phyloP scores from a whole-genome alignment of 345 rosid genomes.

The Eucalyptus cloeziana region DNA sequence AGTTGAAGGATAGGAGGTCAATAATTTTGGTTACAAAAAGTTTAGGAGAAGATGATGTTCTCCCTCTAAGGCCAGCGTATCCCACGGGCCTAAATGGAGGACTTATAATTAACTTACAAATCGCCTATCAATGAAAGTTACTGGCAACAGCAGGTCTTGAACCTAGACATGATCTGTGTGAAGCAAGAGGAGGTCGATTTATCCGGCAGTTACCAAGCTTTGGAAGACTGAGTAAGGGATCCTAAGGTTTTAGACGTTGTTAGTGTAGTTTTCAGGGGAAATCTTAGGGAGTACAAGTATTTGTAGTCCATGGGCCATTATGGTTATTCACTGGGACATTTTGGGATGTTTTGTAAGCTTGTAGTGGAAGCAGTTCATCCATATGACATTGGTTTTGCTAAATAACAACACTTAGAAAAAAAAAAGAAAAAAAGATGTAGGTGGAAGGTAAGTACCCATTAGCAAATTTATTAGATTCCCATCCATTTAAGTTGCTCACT shows the following conservation, averaged over 20 bases:
- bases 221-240: not conserved
- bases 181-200: not conserved
- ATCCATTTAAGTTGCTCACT: not conserved
- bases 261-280: not conserved
- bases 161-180: not conserved
- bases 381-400: not conserved
- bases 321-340: not conserved
- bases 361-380: not conserved
- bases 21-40: not conserved
- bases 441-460: not conserved
- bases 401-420: rapidly evolving
- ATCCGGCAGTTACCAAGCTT: not conserved
- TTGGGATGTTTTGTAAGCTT: not conserved
- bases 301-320: not conserved
- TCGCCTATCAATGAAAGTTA: rapidly evolving
- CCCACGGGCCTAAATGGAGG: not conserved
- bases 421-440: rapidly evolving
- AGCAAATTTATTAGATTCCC: not conserved
- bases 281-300: not conserved
- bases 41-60: too few relatives aligned
- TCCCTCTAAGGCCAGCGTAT: not conserved
- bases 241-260: not conserved
- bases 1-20: not conserved
- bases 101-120: too few relatives aligned
- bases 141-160: rapidly evolving